phyloP scores from a whole-genome alignment of 371 early-diverging fungal species.

The Apophysomyces ossiformis region DNA sequence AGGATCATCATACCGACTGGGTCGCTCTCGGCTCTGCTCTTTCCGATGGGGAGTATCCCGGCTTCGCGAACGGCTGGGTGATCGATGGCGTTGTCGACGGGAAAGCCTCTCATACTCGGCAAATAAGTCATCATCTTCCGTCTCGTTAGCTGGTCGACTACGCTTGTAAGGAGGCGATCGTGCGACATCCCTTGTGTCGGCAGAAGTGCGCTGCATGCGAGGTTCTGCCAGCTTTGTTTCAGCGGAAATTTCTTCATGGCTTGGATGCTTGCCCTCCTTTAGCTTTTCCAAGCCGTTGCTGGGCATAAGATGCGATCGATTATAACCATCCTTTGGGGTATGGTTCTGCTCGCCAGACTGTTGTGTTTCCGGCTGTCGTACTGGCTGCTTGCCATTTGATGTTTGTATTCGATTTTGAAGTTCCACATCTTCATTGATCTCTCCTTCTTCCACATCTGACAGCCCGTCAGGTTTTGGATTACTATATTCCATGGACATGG shows the following conservation, averaged over 20 bases:
- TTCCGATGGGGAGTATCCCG: slow-evolving; percentile 1
- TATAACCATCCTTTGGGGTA: neutral
- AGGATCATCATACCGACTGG: slow-evolving; percentile 3
- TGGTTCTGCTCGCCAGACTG: neutral
- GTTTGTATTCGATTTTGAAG: neutral
- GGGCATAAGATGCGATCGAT: neutral
- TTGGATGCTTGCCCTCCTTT: neutral
- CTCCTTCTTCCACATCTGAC: slow-evolving; percentile 37
- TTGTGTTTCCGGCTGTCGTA: neutral
- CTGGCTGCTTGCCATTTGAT: neutral
- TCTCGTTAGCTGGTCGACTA: slow-evolving; percentile 16
- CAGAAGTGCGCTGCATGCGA: too few relatives aligned
- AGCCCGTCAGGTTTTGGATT: slow-evolving; percentile 16
- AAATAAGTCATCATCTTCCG: slow-evolving; percentile 42
- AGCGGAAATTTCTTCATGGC: neutral
- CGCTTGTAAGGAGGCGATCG: slow-evolving; percentile 18
- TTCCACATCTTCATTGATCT: slow-evolving; percentile 27
- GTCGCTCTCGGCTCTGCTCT: neutral
- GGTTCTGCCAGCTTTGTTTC: neutral
- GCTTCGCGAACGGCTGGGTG: slow-evolving; percentile 18
- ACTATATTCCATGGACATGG: slow-evolving; percentile 19
- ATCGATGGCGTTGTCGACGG: slow-evolving; percentile 13
- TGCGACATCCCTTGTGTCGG: neutral
- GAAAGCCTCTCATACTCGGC: slow-evolving; percentile 46
- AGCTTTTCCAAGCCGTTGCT: slow-evolving; percentile 1